Evolutionary conservation across 805 yeast genomes (phyloP), one percentile per base, ranked within the genome.

Genomic region (Candida xiaguanensis): DNA sequence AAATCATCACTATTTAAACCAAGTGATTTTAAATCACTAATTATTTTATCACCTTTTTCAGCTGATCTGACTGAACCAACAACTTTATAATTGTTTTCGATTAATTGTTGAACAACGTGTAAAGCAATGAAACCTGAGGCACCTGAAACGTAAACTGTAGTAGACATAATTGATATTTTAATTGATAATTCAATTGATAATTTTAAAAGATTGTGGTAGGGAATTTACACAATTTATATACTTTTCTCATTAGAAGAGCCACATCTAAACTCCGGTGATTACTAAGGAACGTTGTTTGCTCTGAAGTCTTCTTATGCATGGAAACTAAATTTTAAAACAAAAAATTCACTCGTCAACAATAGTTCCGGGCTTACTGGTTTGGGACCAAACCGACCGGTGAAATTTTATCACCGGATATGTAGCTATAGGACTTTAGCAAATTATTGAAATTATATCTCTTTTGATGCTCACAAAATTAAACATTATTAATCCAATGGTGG

Each of bases 81-180:
- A 4, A 77, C 80, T 8, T 51, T 49, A 46, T 75, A 74, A 8
- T 61, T 63, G 13, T 60, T 53, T 7, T 56, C 48, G 16, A 74
- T 43, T 29, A 77, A 63, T 5, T 51, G 46, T 34, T 66, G 60
- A 37, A 75, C 61, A n/a, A 75, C 60, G 50, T 77, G 77, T 44
- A 61, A 67, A 20, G 82, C 80, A 41, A 77, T 69, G 50, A 67
- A 77, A 9, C 82, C 82, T 7, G 75, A 60, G 11, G 78, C 78
- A 22, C 81, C 82, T 2, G 80, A 61, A 23, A 77, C 63, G 33
- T 75, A 65, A 19, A 73, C 74, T 4, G 50, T 46, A 29, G 40
- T 33, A 15, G 37, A 27, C 41, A 33, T 31, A 5, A 15, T 31
- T 18, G 11, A 22, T 14, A 26, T 16, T 11, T 11, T 25, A 15